A percentile compares a stretch with the other conserved stretches of the same genome.
Evolutionary conservation across 1,139 yeast genomes (phyloP).

Genomic region (Debaryomyces singareniensis): DNA sequence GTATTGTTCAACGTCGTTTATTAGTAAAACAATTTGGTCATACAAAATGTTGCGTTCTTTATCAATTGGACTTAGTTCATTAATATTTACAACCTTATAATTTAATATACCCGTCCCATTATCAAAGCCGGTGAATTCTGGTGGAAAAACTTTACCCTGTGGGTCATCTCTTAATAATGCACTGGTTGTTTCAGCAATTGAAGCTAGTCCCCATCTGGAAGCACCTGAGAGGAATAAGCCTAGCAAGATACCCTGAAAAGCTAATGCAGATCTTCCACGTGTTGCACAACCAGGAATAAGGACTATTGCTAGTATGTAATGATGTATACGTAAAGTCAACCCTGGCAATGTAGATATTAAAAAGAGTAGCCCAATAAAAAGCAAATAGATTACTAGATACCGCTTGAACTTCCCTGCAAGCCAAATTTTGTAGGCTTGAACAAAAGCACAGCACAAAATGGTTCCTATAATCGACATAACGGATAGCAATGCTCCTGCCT

Average conservation of each 20-base stretch:
- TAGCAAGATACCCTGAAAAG: slow-evolving; percentile 76
- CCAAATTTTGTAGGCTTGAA: slow-evolving; percentile 82
- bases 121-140: slow-evolving; percentile 37
- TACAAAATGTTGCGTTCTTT: slow-evolving; percentile 11
- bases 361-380: slow-evolving; percentile 40
- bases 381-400: slow-evolving; percentile 47
- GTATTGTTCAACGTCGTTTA: slow-evolving; percentile 76
- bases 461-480: slow-evolving; percentile 43
- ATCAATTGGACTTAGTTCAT: slow-evolving; percentile 6
- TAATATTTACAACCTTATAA: slow-evolving; percentile 22
- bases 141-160: slow-evolving; percentile 54
- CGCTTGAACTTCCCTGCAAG: slow-evolving; percentile 62
- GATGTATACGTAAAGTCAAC: slow-evolving; percentile 77
- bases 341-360: slow-evolving; percentile 54
- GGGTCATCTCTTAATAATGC: slow-evolving; percentile 75
- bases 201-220: slow-evolving; percentile 90
- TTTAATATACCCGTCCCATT: slow-evolving; percentile 22
- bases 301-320: slow-evolving; percentile 75
- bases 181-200: slow-evolving; percentile 72
- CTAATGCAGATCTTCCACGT: slow-evolving; percentile 59
- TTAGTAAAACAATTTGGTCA: slow-evolving; percentile 54
- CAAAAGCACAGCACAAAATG: slow-evolving; percentile 48
- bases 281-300: slow-evolving; percentile 86
- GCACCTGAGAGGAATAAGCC: slow-evolving; percentile 83
- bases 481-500: slow-evolving; percentile 73